Evolutionary conservation across 1,284 basidiomycete genomes (phyloP), one percentile per base, ranked within the genome.

Genomic region (Sporisorium sorghi): DNA sequence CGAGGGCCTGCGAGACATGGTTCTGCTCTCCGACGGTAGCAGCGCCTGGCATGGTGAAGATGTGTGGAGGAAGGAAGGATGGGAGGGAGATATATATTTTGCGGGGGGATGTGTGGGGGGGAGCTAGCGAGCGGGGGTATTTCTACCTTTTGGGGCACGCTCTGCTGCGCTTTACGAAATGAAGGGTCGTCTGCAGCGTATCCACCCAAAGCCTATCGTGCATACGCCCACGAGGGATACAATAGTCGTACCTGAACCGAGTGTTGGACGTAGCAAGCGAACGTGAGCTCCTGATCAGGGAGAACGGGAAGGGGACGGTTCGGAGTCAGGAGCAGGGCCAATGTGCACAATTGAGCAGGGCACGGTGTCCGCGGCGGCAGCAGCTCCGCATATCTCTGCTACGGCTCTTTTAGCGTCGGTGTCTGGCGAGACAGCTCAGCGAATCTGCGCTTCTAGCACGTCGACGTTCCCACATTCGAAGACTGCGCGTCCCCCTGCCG

Each of bases 1-100:
- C 61, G 11, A 73, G 55, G 37, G 70, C 70, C 52, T 68, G 57
- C 12, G 59, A 17, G 48, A 73, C 64, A n/a, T 67, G 26, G 48
- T 39, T 56, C 21, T 24, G 33, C 8, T 23, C 47, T 17, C 39
- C 57, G 23, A 49, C 43, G 21, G 59, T 28, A 30, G 59, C 55
- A 17, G 19, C 33, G 37, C 28, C 37, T 21, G 43, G 39, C 64
- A 73, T 68, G 53, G 24, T 39, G 50, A 28, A 51, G 44, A 21
- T 37, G 19, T 26, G 9, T 35, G 9, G 42, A 32, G 35, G 26
- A 24, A 15, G 37, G 17, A 44, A 42, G 28, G 28, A 14, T 1
- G 35, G 12, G 35, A 37, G 28, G 11, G 30, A 33, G 47, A 30
- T 5, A 24, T 33, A 33, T 28, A 33, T 14, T 21, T 8, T 10